phyloP scores from a whole-genome alignment of 73 alveolate genomes.

The Breviolum minutum region DNA sequence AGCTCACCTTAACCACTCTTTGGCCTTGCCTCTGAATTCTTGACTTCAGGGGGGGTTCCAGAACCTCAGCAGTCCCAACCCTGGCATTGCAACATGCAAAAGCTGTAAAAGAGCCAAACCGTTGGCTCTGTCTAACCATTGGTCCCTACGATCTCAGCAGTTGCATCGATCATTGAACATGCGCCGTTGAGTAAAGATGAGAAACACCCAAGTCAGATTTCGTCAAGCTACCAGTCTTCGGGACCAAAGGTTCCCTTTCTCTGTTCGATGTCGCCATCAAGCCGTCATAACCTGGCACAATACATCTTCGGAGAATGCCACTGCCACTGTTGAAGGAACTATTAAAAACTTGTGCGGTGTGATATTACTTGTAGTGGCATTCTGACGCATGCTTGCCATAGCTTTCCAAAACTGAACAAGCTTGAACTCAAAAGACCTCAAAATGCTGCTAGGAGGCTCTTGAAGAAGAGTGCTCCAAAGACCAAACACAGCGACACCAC shows the following conservation, averaged over 20 bases:
- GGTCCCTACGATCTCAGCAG: neutral
- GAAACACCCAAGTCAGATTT: too few species aligned
- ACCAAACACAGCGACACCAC: constrained; percentile 8
- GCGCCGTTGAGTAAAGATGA: too few species aligned
- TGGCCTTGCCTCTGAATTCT: neutral
- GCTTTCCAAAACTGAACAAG: neutral
- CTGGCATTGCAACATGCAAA: neutral
- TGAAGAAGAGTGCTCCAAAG: constrained; percentile 75
- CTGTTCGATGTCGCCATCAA: neutral
- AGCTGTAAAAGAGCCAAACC: neutral
- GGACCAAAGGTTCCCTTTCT: constrained; percentile 2
- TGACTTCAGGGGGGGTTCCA: constrained; percentile 15
- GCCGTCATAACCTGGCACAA: constrained; percentile 18
- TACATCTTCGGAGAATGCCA: neutral
- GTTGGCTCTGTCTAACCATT: neutral
- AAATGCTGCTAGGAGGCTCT: constrained; percentile 17
- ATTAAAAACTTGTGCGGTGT: neutral
- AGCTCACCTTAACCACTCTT: too few species aligned
- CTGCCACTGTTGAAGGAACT: neutral
- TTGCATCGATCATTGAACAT: too few species aligned
- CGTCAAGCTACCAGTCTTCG: neutral
- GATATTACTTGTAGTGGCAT: too few species aligned
- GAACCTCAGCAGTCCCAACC: neutral
- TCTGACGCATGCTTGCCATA: neutral
- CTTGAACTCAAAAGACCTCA: neutral